Base-by-base conservation (phyloP, 305 asterid species). In the Fraxinus platypoda region DNA sequence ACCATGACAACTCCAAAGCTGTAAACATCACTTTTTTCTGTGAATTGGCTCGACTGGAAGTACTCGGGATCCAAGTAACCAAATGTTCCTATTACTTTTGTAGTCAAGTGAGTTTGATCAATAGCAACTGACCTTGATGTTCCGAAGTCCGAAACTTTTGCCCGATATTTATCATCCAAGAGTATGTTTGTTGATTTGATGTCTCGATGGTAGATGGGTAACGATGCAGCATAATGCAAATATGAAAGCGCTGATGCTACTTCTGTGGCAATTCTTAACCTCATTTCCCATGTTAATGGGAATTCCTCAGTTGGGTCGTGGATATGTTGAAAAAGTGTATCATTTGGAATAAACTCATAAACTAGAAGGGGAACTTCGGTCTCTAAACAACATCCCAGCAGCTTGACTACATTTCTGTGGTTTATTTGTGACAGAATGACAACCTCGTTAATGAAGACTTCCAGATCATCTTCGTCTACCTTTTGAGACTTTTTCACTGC, bases 371-470 rank as follows among this genome's bases (percentile, higher is more conserved):
- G 62, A 17, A 59, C 28, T 19, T 59, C 30, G 1, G 70, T 59
- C 30, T 59, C 70, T 59, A 59, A 59, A 59, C 70, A 59, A 59
- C 28, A 59, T 59, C 70, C 70, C 12, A 59, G 3, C 21, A 59
- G 28, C 13, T 59, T 59, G 11, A 59, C 70, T n/a, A 59, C 13
- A 59, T 59, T 59, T 21, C 74, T 80, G 2, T 80, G 83, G 11
- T 73, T 80, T 70, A 80, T 35, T 26, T 74, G 74, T 0, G 83
- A 80, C 0, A 80, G 83, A 73, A 80, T 73, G 31, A 74, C 74
- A 3, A 80, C 74, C 79, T 73, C 83, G 2, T 80, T 80, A 78
- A 80, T 73, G 41, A 80, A 80, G 43, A 28, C 30, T 52, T 80
- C 83, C 26, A 80, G 7, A 9, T 73, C 74, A 35, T 72, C 38